phyloP scores from a whole-genome alignment of 2,329 filamentous ascomycete species.

The Cercospora citrullina region DNA sequence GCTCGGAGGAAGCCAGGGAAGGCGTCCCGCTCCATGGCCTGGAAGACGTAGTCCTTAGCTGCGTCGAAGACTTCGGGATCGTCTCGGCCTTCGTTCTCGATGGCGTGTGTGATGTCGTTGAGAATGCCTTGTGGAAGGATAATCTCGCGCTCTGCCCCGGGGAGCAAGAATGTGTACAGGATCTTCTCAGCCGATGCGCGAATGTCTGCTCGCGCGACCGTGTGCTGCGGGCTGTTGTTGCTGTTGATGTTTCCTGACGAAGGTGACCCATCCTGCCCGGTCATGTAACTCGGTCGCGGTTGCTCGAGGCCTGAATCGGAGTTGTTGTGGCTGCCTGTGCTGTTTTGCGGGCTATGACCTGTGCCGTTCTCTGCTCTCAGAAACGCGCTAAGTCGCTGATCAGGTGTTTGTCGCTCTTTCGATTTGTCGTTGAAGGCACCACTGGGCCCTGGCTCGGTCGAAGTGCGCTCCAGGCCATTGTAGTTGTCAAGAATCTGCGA shows the following conservation, averaged over 20 bases:
- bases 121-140: conserved; percentile 86
- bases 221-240: conserved; percentile 79
- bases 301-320: conserved; percentile 47
- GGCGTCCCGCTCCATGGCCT: conserved; percentile 99
- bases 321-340: conserved; percentile 42
- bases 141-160: conserved; percentile 95
- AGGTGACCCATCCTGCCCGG: conserved; percentile 45
- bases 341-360: conserved; percentile 52
- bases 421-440: conserved; percentile 47
- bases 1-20: conserved; percentile 94
- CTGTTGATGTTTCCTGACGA: conserved; percentile 54
- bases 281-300: conserved; percentile 61
- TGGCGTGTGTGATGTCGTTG: conserved; percentile 77
- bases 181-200: conserved; percentile 95
- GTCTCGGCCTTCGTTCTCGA: conserved; percentile 88
- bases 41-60: conserved; percentile 98
- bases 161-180: conserved; percentile 93
- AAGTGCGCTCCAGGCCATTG: conserved; percentile 52
- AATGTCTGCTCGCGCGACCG: conserved; percentile 85
- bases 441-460: conserved; percentile 38
- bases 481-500: conserved; percentile 68
- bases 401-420: conserved; percentile 59
- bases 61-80: conserved; percentile 97
- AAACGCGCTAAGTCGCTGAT: conserved; percentile 89
- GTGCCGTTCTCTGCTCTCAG: conserved; percentile 53